Evolutionary conservation across 2,329 filamentous ascomycete genomes (phyloP), one percentile per base, ranked within the genome.

Genomic region (Geosmithia flava): DNA sequence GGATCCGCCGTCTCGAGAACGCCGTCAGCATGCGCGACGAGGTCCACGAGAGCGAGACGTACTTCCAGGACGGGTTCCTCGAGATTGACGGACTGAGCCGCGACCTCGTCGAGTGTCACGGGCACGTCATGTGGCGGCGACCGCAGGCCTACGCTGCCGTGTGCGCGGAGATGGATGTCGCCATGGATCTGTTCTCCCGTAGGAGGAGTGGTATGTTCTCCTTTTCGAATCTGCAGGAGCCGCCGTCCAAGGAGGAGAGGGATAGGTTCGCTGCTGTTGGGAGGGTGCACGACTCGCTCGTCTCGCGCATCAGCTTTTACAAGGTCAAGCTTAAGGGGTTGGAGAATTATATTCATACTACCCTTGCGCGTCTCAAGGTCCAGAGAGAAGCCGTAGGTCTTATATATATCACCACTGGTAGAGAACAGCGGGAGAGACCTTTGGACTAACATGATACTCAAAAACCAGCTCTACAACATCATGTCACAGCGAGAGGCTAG

Each of bases 401-500:
- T 7, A 48, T 16, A 15, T 39, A 10, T n/a, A n/a, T n/a, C n/a
- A n/a, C n/a, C n/a, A n/a, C n/a, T n/a, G 33, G 33, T 8, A 39
- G 17, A 40, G 37, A 40, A 13, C 13, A 5, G 37, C 13, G 13
- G 13, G 13, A 5, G 16, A 39, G 33, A 39, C 19, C 19, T 42
- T 42, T 20, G 17, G 40, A 27, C 44, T 39, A 27, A 7, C 23
- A 27, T 27, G 8, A 27, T 8, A 4, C 23, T 27, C 23, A 8
- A 27, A 5, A 5, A 27, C 23, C 49, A 81, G 77, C 64, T 83
- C 7, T 82, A 81, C 61, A 82, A 81, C 59, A 78, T 82, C 60
- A 80, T 81, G 58, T 76, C 77, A 3, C 78, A 82, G 62, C 76
- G 78, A 47, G 79, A 82, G 58, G 78, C 76, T 5, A 76, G 80